Percentiles rank a stretch among this genome's conserved stretches.
These are phyloP conservation scores for Hyphochytrium catenoides DNA, from an alignment of 352 stramenopile species.

Conservation along the genomic window DNA sequence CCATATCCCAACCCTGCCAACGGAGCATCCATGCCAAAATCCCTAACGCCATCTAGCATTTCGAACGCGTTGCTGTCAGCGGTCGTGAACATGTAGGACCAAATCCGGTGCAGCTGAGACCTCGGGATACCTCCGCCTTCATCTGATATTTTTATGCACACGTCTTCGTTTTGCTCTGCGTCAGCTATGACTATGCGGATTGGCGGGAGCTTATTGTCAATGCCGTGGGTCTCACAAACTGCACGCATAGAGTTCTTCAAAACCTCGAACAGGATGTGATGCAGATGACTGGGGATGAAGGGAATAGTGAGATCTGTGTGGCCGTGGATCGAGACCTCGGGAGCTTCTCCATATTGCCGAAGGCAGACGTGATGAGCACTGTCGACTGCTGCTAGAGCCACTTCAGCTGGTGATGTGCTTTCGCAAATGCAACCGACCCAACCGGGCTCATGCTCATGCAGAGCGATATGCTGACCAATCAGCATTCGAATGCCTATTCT, in stretches of 20 bases:
- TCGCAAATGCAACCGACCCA: conserved; percentile 85
- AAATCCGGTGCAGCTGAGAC: conserved; percentile 94
- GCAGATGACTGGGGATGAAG: conserved; percentile 79
- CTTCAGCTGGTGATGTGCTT: conserved; percentile 82
- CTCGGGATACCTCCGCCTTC: conserved; percentile 96
- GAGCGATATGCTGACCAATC: conserved; percentile 96
- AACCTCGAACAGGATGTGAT: conserved; percentile 98
- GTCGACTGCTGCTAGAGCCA: conserved; percentile 87
- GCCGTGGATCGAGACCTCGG: conserved; percentile 92
- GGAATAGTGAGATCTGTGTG: conserved; percentile 95
- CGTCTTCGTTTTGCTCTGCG: conserved; percentile 94
- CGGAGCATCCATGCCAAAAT: conserved; percentile 61
- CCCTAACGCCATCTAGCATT: conserved; percentile 53
- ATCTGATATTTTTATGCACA: conserved; percentile 99
- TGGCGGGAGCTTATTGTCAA: conserved; percentile 90
- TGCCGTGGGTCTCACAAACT: conserved; percentile 88
- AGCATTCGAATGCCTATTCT: conserved; percentile 98
- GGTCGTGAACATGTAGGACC: conserved; percentile 98
- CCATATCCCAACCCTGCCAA: conserved; percentile 89
- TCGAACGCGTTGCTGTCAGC: conserved; percentile 80
- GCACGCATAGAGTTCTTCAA: conserved; percentile 99
- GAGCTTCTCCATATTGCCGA: conserved; percentile 94
- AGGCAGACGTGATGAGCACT: conserved; percentile 97
- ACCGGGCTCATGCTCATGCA: conserved; percentile 65
- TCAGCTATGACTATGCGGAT: conserved; percentile 99